Percentiles rank a stretch among this genome's conserved stretches.
These are phyloP conservation scores for Acrodontium crateriforme DNA, from an alignment of 2,329 filamentous ascomycete genomes.

Conservation along the genomic window DNA sequence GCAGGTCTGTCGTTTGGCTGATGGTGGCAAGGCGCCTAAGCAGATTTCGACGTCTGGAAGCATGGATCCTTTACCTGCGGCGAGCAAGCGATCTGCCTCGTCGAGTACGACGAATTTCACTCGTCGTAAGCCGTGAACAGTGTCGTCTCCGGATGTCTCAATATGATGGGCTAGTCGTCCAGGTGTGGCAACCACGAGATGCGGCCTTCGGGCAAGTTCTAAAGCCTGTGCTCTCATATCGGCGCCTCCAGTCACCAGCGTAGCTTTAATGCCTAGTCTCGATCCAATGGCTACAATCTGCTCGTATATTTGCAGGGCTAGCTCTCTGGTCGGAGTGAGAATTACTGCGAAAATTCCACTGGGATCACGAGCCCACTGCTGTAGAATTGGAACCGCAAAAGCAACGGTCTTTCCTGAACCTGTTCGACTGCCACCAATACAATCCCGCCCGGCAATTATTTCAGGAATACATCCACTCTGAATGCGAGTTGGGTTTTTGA, in stretches of 20 bases:
- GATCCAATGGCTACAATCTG: slow-evolving; percentile 89
- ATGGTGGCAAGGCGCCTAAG: slow-evolving; percentile 64
- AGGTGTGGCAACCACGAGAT: slow-evolving; percentile 88
- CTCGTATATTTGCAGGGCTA: slow-evolving; percentile 91
- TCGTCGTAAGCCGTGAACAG: slow-evolving; percentile 63
- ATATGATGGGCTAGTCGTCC: slow-evolving; percentile 91
- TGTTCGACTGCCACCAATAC: slow-evolving; percentile 85
- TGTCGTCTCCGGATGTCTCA: slow-evolving; percentile 79
- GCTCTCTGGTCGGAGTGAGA: slow-evolving; percentile 78
- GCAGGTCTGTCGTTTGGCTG: slow-evolving; percentile 71
- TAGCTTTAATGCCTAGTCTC: slow-evolving; percentile 71
- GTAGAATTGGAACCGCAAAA: slow-evolving; percentile 86
- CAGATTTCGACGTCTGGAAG: slow-evolving; percentile 87
- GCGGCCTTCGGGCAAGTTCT: slow-evolving; percentile 65
- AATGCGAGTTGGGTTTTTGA: slow-evolving; percentile 79
- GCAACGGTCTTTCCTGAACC: slow-evolving; percentile 96
- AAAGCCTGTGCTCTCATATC: slow-evolving; percentile 90
- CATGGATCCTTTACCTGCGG: slow-evolving; percentile 67
- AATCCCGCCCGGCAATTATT: slow-evolving; percentile 81
- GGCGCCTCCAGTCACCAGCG: slow-evolving; percentile 81
- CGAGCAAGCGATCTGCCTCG: slow-evolving; percentile 82
- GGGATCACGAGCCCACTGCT: slow-evolving; percentile 86
- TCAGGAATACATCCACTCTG: slow-evolving; percentile 87
- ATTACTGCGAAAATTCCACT: slow-evolving; percentile 82
- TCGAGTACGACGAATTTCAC: slow-evolving; percentile 83